Evolutionary conservation across 2,329 filamentous ascomycete genomes (phyloP).

Genomic region (Alternaria rosae): DNA sequence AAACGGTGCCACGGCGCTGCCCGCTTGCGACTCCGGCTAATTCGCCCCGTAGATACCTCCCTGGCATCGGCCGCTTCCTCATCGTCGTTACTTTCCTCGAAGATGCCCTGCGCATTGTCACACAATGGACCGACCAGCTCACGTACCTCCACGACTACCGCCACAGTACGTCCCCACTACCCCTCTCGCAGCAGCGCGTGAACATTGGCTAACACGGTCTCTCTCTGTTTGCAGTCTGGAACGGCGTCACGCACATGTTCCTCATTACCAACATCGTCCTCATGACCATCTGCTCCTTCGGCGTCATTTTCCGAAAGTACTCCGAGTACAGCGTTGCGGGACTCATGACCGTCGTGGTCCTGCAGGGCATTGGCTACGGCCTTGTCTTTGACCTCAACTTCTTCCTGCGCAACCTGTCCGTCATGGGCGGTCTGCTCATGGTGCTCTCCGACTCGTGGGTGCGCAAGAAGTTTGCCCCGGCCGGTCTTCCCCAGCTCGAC

Average conservation of each 20-base stretch:
- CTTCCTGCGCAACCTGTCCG: conserved; percentile 97
- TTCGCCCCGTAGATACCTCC: conserved; percentile 74
- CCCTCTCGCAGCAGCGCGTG: neutral
- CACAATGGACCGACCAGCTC: conserved; percentile 96
- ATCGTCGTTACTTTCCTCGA: conserved; percentile 99
- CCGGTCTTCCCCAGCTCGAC: conserved; percentile 89
- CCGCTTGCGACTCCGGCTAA: conserved; percentile 29
- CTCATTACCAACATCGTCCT: conserved; percentile 87
- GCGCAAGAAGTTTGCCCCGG: conserved; percentile 95
- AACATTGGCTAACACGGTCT: conserved; percentile 27
- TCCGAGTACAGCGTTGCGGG: conserved; percentile 92
- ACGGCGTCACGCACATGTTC: conserved; percentile 89
- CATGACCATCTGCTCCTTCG: conserved; percentile 80
- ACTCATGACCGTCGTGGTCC: conserved; percentile 87
- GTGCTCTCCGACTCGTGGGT: conserved; percentile 98
- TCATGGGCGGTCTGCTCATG: conserved; percentile 97
- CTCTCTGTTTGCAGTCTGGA: conserved; percentile 69
- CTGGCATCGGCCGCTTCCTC: conserved; percentile 93
- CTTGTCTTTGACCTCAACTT: conserved; percentile 99
- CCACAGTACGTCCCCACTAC: conserved; percentile 69
- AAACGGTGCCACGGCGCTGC: conserved; percentile 1
- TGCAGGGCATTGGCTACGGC: conserved; percentile 94
- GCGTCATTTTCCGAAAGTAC: conserved; percentile 92
- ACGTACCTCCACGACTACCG: conserved; percentile 92
- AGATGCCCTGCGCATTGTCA: conserved; percentile 93